Conservation (phyloP, 768 basidiomycete species). For the Mycena haematopus region DNA sequence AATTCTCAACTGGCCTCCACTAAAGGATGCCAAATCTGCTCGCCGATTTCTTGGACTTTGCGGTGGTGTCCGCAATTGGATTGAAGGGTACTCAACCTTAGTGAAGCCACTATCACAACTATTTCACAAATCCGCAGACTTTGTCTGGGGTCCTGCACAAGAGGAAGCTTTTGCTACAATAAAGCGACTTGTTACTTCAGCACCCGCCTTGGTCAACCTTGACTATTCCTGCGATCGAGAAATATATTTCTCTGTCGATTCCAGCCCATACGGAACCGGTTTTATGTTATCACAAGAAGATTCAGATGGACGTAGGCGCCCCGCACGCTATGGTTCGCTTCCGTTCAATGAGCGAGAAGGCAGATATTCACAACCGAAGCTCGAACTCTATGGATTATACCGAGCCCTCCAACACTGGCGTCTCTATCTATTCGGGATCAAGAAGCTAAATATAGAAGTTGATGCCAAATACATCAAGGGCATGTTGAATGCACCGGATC, state of each 20-base stretch:
- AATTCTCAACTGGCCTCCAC: constrained; percentile 36
- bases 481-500: constrained; percentile 49
- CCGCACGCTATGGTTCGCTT: constrained; percentile 1
- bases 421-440: constrained; percentile 31
- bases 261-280: not conserved
- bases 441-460: constrained; percentile 42
- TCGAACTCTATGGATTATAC: constrained; percentile 47
- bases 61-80: constrained; percentile 7
- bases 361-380: constrained; percentile 45
- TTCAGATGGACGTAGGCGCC: not conserved
- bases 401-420: constrained; percentile 27
- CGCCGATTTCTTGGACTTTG: constrained; percentile 39
- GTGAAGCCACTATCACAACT: constrained; percentile 32
- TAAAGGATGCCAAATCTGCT: constrained; percentile 24
- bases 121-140: constrained; percentile 33
- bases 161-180: constrained; percentile 30
- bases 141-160: constrained; percentile 37
- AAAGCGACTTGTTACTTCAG: constrained; percentile 33
- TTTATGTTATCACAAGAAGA: constrained; percentile 5
- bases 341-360: constrained; percentile 39
- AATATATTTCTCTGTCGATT: not conserved
- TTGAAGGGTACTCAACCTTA: constrained; percentile 16
- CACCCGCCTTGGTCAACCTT: constrained; percentile 34
- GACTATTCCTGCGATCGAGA: constrained; percentile 31
- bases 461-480: constrained; percentile 49